Percentiles rank a stretch among this genome's conserved stretches.
These are phyloP conservation scores for Neurospora sp. DNA, from an alignment of 495 filamentous ascomycete species.

Conservation along the genomic window DNA sequence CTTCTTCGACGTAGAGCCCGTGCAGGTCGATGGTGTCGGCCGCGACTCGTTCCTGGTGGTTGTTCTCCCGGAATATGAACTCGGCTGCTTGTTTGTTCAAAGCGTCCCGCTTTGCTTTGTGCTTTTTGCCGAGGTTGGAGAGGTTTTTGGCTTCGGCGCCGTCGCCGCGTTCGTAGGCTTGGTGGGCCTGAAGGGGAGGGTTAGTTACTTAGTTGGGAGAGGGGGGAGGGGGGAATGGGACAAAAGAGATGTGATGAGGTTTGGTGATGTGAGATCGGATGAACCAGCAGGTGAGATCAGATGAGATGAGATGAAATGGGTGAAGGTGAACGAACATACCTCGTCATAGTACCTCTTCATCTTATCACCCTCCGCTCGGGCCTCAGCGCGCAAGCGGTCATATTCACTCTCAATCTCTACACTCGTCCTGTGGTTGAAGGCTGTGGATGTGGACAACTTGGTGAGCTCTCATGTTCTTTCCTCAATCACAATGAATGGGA, in stretches of 20 bases:
- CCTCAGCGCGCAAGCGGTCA: constrained; percentile 79
- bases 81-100: constrained; percentile 87
- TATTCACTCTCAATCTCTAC: constrained; percentile 73
- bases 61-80: constrained; percentile 92
- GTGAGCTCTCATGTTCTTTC: not conserved
- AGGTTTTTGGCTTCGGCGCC: constrained; percentile 68
- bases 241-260: not conserved
- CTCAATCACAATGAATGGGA: not conserved
- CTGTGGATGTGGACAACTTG: constrained; percentile 31
- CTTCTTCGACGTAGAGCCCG: constrained; percentile 88
- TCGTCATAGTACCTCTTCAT: constrained; percentile 63
- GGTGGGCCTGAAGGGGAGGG: constrained; percentile 45
- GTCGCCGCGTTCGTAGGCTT: constrained; percentile 74
- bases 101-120: constrained; percentile 65
- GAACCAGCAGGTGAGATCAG: not conserved
- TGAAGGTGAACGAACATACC: constrained; percentile 28
- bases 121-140: constrained; percentile 74
- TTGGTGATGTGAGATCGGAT: not conserved
- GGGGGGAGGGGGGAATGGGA: not conserved
- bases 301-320: not conserved
- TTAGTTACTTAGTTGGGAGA: constrained; percentile 1
- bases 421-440: constrained; percentile 69
- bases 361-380: constrained; percentile 66
- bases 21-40: constrained; percentile 89
- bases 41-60: constrained; percentile 55